A percentile compares a stretch with the other conserved stretches of the same genome.
Evolutionary conservation across 768 basidiomycete genomes (phyloP).

Genomic region (Termitomyces sp.): DNA sequence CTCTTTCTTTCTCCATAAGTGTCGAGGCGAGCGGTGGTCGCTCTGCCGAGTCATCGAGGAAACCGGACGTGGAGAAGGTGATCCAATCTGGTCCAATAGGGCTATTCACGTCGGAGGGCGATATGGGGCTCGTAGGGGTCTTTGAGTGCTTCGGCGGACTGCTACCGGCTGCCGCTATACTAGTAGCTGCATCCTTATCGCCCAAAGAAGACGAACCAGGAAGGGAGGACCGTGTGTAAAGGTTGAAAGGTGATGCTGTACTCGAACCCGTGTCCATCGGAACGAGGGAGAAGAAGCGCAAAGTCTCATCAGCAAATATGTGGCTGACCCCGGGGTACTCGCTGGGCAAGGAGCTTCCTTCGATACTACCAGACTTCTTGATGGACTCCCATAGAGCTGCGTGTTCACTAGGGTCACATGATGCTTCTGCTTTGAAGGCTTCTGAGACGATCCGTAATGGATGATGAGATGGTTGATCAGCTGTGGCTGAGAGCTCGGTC

Average conservation of each 20-base stretch:
- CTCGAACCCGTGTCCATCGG: constrained; percentile 33
- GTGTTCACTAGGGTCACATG: constrained; percentile 27
- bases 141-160: constrained; percentile 19
- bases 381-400: constrained; percentile 50
- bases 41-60: constrained; percentile 35
- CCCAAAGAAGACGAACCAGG: constrained; percentile 26
- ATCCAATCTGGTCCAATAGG: constrained; percentile 50
- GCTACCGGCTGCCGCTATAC: constrained; percentile 12
- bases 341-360: constrained; percentile 27
- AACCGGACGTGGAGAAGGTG: constrained; percentile 64
- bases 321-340: constrained; percentile 35
- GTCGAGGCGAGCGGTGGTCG: constrained; percentile 47
- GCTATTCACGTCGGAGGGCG: constrained; percentile 16
- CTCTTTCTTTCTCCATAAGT: constrained; percentile 51
- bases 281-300: constrained; percentile 45
- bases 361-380: constrained; percentile 32
- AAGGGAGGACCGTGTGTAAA: constrained; percentile 23
- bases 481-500: constrained; percentile 36
- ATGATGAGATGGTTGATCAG: constrained; percentile 37
- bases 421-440: constrained; percentile 42
- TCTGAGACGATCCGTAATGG: constrained; percentile 58
- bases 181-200: constrained; percentile 14
- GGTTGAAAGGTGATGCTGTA: constrained; percentile 26
- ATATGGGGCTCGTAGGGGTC: constrained; percentile 23
- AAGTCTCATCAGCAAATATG: constrained; percentile 67